Evolutionary conservation across 2,329 filamentous ascomycete species (phyloP), one percentile per base, ranked within the genome.

Genomic region (Colletotrichum sublineola): DNA sequence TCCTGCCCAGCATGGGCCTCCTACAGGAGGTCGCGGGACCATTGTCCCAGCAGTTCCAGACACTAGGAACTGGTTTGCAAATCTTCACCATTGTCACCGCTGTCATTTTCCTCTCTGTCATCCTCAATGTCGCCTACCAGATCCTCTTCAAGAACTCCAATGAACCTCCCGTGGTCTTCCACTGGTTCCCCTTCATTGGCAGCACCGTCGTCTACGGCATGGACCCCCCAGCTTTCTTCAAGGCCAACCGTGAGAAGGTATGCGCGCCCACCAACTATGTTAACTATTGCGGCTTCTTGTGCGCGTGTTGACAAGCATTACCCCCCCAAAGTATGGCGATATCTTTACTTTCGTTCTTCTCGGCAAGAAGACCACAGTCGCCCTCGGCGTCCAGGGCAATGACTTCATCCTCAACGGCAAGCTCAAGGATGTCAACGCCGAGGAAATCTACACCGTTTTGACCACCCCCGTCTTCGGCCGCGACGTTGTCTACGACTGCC

Each of bases 171-270:
- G 77, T 95, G 70, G 93, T 96, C 74, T 96, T 95, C 82, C 92
- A 94, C 82, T 93, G 90, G 89, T 87, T 96, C 78, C 94, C 93
- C 71, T 84, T 97, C 76, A 88, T 99, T 78, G 96, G 96, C 75
- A 98, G 92, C 85, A 98, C 96, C 73, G 87, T 98, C 78, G 93
- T 90, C 56, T 99, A 98, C 84, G 96, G 96, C 82, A 98, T 98
- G 83, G 94, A 98, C 79, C 96, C 96, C 20, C 95, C 94, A 79
- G 87, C 86, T 63, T 98, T 98, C 88, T 97, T 98, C 86, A 87
- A 77, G 89, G 91, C 87, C 80, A 89, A 89, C 83, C 91, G 91
- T 77, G 87, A 89, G 78, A 97, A 97, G 91, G 93, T 95, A 78
- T 74, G 84, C 81, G 53, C 70, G 20, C 56, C 24, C 56, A 40